Percentiles rank a stretch among this genome's conserved stretches.
Evolutionary conservation across 345 rosid genomes (phyloP).

Genomic region (Rhizophora mangle): DNA sequence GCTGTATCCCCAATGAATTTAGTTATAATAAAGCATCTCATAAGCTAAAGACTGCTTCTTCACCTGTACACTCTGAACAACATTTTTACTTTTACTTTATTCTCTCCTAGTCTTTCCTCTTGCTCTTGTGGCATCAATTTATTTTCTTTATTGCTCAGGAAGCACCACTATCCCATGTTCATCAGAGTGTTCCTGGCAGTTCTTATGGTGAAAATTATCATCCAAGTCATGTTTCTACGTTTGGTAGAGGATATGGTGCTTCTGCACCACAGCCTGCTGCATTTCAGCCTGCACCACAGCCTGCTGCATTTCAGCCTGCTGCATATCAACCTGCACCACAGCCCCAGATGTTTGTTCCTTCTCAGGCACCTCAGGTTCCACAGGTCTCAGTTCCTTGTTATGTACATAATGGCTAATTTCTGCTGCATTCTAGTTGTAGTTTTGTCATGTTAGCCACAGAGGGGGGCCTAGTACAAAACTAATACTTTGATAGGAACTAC

Average conservation of each 20-base stretch:
- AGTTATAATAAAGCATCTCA: no score
- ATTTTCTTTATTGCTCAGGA: conserved; percentile 31
- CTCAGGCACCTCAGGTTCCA: conserved; percentile 27
- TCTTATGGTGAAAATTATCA: conserved; percentile 63
- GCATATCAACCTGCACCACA: not conserved
- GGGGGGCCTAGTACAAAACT: not conserved
- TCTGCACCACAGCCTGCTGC: conserved; percentile 35
- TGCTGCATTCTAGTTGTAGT: not conserved
- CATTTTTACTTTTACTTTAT: not conserved
- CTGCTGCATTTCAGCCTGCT: conserved; percentile 8
- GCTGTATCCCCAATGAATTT: not conserved
- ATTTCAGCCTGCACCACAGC: not conserved
- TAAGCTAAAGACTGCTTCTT: not conserved
- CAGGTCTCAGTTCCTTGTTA: conserved; percentile 42
- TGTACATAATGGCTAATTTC: not conserved
- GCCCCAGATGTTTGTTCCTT: conserved; percentile 10
- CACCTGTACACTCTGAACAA: not conserved
- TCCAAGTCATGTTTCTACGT: conserved; percentile 42
- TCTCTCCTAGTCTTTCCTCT: conserved; percentile 7
- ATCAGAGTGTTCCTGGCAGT: conserved; percentile 45
- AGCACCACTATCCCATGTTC: conserved; percentile 35
- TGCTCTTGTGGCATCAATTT: conserved; percentile 7
- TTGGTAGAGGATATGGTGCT: conserved; percentile 48
- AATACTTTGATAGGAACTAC: not conserved
- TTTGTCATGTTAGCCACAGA: not conserved